A percentile compares a stretch with the other conserved stretches of the same genome.
phyloP scores from a whole-genome alignment of 2,329 filamentous ascomycete species.

The Pezicula carpinea region DNA sequence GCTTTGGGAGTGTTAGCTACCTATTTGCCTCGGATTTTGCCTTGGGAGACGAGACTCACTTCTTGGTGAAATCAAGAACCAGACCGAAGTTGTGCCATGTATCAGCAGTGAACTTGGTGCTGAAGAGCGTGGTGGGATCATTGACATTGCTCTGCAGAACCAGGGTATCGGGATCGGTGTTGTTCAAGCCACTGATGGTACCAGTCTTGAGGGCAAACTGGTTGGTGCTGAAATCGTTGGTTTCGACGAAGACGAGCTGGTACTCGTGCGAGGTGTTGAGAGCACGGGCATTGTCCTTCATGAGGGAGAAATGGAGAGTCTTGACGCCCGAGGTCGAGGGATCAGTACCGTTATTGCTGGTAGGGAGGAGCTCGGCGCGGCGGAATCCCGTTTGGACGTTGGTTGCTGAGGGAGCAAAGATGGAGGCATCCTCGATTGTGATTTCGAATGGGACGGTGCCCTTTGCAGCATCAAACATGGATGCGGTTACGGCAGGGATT shows the following conservation, averaged over 20 bases:
- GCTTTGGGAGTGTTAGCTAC: constrained; percentile 27
- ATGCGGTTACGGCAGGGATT: constrained; percentile 37
- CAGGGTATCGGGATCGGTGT: constrained; percentile 35
- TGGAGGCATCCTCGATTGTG: constrained; percentile 43
- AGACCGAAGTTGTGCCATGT: constrained; percentile 60
- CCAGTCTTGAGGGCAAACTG: constrained; percentile 53
- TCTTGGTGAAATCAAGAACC: constrained; percentile 50
- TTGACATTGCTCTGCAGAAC: constrained; percentile 45
- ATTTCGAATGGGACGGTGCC: constrained; percentile 12
- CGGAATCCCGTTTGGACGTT: constrained; percentile 55
- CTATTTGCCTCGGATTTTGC: not conserved
- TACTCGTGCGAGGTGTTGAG: constrained; percentile 60
- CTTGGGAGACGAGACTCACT: constrained; percentile 35
- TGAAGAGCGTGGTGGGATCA: constrained; percentile 44
- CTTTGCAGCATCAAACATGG: constrained; percentile 26
- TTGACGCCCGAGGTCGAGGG: constrained; percentile 49
- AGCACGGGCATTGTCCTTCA: constrained; percentile 44
- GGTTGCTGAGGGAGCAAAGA: constrained; percentile 47
- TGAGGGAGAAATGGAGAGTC: constrained; percentile 57
- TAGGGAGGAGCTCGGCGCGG: constrained; percentile 51
- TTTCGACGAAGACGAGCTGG: constrained; percentile 48
- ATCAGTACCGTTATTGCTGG: constrained; percentile 46
- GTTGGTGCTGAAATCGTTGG: constrained; percentile 42
- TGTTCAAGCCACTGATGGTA: constrained; percentile 38
- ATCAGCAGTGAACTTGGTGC: constrained; percentile 42